These are phyloP conservation scores for Pseudogymnoascus sp. DNA, from an alignment of 2,329 filamentous ascomycete species.

Conservation along the genomic window DNA sequence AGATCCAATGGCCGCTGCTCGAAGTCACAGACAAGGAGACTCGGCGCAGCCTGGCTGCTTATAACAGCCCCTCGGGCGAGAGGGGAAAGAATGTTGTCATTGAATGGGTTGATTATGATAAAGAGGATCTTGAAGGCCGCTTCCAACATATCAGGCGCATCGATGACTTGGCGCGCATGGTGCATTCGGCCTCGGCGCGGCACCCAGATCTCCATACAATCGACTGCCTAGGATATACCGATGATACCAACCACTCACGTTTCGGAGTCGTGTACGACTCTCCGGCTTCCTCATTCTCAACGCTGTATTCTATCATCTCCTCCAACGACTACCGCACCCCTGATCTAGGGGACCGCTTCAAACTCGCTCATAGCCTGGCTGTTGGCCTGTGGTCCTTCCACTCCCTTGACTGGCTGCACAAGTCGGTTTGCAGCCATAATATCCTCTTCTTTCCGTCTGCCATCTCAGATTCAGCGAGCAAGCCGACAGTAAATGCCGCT, in stretches of 20 bases:
- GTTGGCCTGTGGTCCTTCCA: slow-evolving; percentile 44
- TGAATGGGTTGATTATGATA: slow-evolving; percentile 41
- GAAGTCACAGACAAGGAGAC: slow-evolving; percentile 18
- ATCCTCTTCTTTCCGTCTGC: slow-evolving; percentile 39
- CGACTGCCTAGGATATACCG: slow-evolving; percentile 41
- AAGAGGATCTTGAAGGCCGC: slow-evolving; percentile 33
- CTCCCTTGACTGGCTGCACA: slow-evolving; percentile 47
- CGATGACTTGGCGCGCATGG: slow-evolving; percentile 42
- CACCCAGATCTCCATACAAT: slow-evolving; percentile 42
- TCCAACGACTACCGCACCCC: slow-evolving; percentile 36
- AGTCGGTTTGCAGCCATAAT: slow-evolving; percentile 33
- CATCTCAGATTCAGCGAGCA: slow-evolving; percentile 24
- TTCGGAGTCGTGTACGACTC: slow-evolving; percentile 40
- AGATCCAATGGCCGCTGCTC: slow-evolving; percentile 31
- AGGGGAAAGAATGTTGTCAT: slow-evolving; percentile 30
- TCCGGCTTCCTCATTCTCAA: slow-evolving; percentile 32
- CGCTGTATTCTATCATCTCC: slow-evolving; percentile 35
- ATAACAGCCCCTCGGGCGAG: slow-evolving; percentile 28
- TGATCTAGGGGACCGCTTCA: slow-evolving; percentile 38
- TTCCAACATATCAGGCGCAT: slow-evolving; percentile 38
- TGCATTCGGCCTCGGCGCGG: slow-evolving; percentile 37
- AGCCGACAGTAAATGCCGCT: slow-evolving; percentile 23
- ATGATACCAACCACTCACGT: slow-evolving; percentile 33
- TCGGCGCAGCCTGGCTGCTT: slow-evolving; percentile 28
- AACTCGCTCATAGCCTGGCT: slow-evolving; percentile 36